Evolutionary conservation across 179 eudicot species (phyloP).

Genomic region (Pouteria campechiana): DNA sequence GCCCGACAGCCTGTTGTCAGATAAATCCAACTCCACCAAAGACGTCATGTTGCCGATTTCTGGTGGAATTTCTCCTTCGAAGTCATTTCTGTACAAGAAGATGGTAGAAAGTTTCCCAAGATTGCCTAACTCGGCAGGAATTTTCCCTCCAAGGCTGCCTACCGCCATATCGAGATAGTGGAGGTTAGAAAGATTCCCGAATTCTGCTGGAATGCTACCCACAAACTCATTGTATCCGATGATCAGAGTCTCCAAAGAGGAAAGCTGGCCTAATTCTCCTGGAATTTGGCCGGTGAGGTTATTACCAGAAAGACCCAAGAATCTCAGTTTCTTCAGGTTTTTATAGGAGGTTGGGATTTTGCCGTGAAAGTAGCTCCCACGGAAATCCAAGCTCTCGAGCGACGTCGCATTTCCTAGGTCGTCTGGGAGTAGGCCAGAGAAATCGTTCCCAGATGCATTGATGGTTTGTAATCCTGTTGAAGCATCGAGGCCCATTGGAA

Average conservation of each 20-base stretch:
- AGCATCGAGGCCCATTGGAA: constrained; percentile 45
- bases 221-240: constrained; percentile 67
- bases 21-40: constrained; percentile 47
- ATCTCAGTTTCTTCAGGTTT: constrained; percentile 44
- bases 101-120: constrained; percentile 47
- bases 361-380: constrained; percentile 69
- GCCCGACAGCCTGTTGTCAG: constrained; percentile 56
- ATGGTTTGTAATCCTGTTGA: constrained; percentile 19
- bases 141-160: constrained; percentile 53
- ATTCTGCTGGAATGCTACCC: constrained; percentile 52
- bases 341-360: constrained; percentile 36
- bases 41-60: constrained; percentile 50
- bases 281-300: constrained; percentile 61
- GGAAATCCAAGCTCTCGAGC: constrained; percentile 53
- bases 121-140: constrained; percentile 57
- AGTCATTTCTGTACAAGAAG: constrained; percentile 51
- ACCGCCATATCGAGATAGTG: constrained; percentile 74
- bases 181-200: constrained; percentile 57
- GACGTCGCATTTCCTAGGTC: constrained; percentile 37
- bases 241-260: constrained; percentile 54
- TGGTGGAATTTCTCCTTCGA: constrained; percentile 44
- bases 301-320: constrained; percentile 78
- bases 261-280: constrained; percentile 41
- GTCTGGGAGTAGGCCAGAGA: constrained; percentile 48
- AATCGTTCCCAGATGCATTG: constrained; percentile 72